phyloP scores from a whole-genome alignment of 2,329 filamentous ascomycete genomes.

The Diplocarpon rosae region DNA sequence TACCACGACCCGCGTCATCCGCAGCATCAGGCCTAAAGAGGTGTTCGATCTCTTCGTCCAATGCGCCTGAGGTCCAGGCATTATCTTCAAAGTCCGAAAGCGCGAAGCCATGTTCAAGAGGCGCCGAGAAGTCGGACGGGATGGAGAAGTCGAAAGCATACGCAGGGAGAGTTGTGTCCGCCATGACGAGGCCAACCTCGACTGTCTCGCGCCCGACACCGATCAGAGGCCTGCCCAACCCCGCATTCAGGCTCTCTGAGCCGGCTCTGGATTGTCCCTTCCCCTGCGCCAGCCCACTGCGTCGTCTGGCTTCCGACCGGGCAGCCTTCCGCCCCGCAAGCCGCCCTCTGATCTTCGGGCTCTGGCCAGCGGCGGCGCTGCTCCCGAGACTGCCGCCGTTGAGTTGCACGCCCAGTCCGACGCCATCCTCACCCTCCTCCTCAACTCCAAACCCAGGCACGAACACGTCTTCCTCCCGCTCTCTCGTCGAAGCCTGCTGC shows the following conservation, averaged over 20 bases:
- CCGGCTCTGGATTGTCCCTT: too few species aligned
- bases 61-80: too few species aligned
- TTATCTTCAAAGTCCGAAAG: too few species aligned
- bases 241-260: not conserved
- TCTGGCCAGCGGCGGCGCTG: not conserved
- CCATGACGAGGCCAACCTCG: too few species aligned
- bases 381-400: not conserved
- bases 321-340: not conserved
- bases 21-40: too few species aligned
- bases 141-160: too few species aligned
- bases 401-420: not conserved
- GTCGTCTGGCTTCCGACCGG: not conserved
- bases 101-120: too few species aligned
- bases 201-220: not conserved
- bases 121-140: too few species aligned
- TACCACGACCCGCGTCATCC: too few species aligned
- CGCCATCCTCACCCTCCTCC: not conserved
- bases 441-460: too few species aligned
- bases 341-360: not conserved
- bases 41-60: too few species aligned
- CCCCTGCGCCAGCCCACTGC: not conserved
- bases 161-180: too few species aligned
- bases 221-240: not conserved
- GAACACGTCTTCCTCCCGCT: not conserved
- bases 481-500: not conserved